Percentiles rank a stretch among this genome's conserved stretches.
Conservation (phyloP, 805 yeast species). For the Cyberlindnera misumaiensis region DNA sequence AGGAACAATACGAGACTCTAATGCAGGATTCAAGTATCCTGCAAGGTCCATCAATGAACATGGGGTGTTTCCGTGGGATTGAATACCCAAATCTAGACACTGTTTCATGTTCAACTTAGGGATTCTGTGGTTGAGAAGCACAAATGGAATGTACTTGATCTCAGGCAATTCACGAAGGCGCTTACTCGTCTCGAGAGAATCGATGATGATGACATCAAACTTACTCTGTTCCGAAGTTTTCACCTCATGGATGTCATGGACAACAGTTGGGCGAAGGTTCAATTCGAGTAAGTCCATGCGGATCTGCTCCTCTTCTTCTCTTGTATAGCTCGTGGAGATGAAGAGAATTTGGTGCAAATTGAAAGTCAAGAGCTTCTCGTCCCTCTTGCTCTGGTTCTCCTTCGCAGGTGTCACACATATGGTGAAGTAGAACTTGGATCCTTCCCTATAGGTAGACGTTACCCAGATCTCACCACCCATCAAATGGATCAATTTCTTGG, state of each 20-base stretch:
- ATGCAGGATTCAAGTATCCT: conserved; percentile 75
- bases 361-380: conserved; percentile 68
- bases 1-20: conserved; percentile 77
- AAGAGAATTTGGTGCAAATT: conserved; percentile 63
- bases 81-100: conserved; percentile 80
- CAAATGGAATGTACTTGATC: conserved; percentile 80
- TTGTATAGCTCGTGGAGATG: conserved; percentile 57
- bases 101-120: conserved; percentile 75
- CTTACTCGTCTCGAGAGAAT: conserved; percentile 68
- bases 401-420: conserved; percentile 70
- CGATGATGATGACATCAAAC: conserved; percentile 79
- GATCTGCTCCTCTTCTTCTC: conserved; percentile 44
- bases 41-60: conserved; percentile 78
- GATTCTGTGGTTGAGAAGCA: conserved; percentile 65
- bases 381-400: conserved; percentile 49
- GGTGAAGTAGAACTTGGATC: conserved; percentile 79
- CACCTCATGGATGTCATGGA: conserved; percentile 50
- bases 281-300: conserved; percentile 43
- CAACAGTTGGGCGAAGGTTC: conserved; percentile 57
- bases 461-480: conserved; percentile 97
- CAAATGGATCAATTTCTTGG: conserved; percentile 77
- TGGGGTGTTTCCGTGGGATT: conserved; percentile 85
- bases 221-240: conserved; percentile 43
- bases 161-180: conserved; percentile 63
- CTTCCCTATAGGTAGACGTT: conserved; percentile 69